Conservation (phyloP, 2,329 filamentous ascomycete genomes). For the Coleophoma eucalyptorum region DNA sequence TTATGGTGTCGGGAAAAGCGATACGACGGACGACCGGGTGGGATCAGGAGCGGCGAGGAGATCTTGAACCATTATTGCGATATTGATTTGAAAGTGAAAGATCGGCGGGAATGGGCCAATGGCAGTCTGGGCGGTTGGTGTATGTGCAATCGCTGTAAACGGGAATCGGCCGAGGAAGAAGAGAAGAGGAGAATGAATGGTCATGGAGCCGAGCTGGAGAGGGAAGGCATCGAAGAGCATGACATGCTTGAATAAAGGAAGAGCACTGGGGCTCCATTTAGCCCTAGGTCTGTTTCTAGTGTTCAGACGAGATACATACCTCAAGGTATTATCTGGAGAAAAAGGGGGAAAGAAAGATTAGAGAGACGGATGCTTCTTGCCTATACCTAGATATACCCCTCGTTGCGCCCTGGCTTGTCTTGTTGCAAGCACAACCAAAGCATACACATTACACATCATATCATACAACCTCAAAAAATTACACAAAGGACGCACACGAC, state of each 20-base stretch:
- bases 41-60: slow-evolving; percentile 76
- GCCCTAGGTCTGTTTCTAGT: too few species aligned
- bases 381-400: too few species aligned
- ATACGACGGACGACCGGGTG: slow-evolving; percentile 49
- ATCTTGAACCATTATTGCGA: slow-evolving; percentile 95
- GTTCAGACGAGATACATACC: too few species aligned
- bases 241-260: not conserved
- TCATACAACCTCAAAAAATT: too few species aligned
- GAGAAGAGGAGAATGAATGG: not conserved
- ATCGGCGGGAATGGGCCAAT: slow-evolving; percentile 82
- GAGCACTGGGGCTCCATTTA: not conserved
- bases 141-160: slow-evolving; percentile 77
- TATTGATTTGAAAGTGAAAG: slow-evolving; percentile 69
- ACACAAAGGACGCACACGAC: too few species aligned
- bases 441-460: too few species aligned
- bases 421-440: too few species aligned
- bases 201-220: not conserved
- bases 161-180: slow-evolving; percentile 51
- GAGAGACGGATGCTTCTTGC: too few species aligned
- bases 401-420: too few species aligned
- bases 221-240: not conserved
- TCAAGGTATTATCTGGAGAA: too few species aligned
- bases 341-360: too few species aligned
- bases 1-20: slow-evolving; percentile 60
- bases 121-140: slow-evolving; percentile 88